Evolutionary conservation across 139 green algal genomes (phyloP).

Genomic region (Chlorella sp.): DNA sequence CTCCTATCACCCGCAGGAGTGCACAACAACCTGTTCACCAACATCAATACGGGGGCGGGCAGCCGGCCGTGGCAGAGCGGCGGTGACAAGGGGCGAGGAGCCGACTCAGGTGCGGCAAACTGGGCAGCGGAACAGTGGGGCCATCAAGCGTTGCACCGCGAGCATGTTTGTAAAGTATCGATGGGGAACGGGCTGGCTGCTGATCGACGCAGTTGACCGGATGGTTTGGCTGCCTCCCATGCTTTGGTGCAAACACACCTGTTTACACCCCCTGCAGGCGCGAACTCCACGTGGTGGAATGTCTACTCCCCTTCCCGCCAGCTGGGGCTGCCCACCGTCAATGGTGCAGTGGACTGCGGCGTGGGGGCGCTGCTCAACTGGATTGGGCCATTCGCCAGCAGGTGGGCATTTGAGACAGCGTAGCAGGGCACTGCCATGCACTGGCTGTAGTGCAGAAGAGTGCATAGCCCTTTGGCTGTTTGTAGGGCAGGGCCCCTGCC

Average conservation of each 20-base stretch:
- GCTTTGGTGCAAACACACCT: too few relatives aligned
- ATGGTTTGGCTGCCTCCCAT: too few relatives aligned
- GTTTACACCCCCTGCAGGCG: background rate
- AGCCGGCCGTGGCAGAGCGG: background rate
- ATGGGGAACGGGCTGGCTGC: too few relatives aligned
- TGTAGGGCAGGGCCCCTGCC: too few relatives aligned
- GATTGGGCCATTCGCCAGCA: background rate
- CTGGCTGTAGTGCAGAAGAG: too few relatives aligned
- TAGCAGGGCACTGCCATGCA: too few relatives aligned
- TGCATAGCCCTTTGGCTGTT: too few relatives aligned
- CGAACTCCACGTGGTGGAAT: slow-evolving; percentile 6
- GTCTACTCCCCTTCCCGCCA: background rate
- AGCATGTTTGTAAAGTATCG: too few relatives aligned
- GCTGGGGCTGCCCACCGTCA: background rate
- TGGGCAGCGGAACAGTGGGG: too few relatives aligned
- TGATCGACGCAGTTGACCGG: too few relatives aligned
- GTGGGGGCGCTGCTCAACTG: background rate
- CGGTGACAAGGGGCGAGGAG: background rate
- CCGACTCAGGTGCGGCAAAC: background rate
- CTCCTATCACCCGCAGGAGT: background rate
- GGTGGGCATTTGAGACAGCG: too few relatives aligned
- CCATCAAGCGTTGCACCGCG: too few relatives aligned
- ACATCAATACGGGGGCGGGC: background rate
- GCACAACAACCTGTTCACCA: slow-evolving; percentile 19
- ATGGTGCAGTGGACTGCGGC: background rate